Percentiles rank a stretch among this genome's conserved stretches.
Conservation (phyloP, 768 basidiomycete species). For the Naematelia aurantialba region DNA sequence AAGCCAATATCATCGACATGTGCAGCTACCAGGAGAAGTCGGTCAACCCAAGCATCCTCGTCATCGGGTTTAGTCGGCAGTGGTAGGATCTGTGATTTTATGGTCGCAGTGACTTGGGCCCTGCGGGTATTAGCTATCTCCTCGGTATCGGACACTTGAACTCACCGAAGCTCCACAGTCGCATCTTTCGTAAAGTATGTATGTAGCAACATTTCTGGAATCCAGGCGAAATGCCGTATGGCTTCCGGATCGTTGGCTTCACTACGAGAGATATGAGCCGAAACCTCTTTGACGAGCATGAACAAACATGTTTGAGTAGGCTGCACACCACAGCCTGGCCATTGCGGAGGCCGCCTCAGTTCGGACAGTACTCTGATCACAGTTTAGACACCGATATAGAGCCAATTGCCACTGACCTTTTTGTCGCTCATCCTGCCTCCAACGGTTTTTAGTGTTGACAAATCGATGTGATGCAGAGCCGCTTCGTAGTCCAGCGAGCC, state of each 20-base stretch:
- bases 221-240: slow-evolving; percentile 83
- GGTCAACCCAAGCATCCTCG: slow-evolving; percentile 79
- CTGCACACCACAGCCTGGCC: slow-evolving; percentile 72
- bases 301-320: slow-evolving; percentile 84
- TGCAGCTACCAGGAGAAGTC: slow-evolving; percentile 68
- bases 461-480: slow-evolving; percentile 72
- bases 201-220: slow-evolving; percentile 69
- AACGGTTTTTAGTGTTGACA: slow-evolving; percentile 61
- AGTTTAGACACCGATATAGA: slow-evolving; percentile 4
- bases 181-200: slow-evolving; percentile 53
- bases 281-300: not conserved
- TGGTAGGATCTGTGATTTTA: slow-evolving; percentile 75
- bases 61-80: slow-evolving; percentile 62
- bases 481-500: slow-evolving; percentile 86
- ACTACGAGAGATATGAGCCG: slow-evolving; percentile 52
- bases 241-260: slow-evolving; percentile 74
- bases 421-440: slow-evolving; percentile 76
- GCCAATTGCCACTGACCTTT: slow-evolving; percentile 56
- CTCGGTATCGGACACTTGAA: not conserved
- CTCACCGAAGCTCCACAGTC: slow-evolving; percentile 61
- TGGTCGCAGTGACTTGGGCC: slow-evolving; percentile 55
- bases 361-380: slow-evolving; percentile 48
- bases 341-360: slow-evolving; percentile 70
- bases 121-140: slow-evolving; percentile 7
- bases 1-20: slow-evolving; percentile 62